Evolutionary conservation across 2,329 filamentous ascomycete species (phyloP).

Genomic region (Iodosphaeria phyllophila): DNA sequence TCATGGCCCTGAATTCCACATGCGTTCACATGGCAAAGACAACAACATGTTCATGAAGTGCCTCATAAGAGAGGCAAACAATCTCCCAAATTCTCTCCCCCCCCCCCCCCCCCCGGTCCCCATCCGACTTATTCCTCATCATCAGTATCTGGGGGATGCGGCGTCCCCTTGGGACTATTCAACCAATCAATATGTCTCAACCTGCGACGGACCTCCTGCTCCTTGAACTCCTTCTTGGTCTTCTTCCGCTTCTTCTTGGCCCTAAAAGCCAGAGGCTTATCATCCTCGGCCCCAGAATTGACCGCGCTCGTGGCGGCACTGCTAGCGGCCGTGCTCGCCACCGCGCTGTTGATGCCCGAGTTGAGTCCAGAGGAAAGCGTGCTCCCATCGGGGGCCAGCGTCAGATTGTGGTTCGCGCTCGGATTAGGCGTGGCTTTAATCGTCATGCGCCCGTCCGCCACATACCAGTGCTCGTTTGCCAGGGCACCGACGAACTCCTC

Average conservation of each 20-base stretch:
- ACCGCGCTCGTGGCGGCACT: constrained; percentile 42
- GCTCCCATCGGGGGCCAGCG: constrained; percentile 50
- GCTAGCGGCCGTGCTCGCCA: constrained; percentile 33
- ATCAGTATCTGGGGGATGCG: constrained; percentile 58
- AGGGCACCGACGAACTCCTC: constrained; percentile 95
- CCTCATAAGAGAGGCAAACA: too few species aligned
- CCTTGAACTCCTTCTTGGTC: constrained; percentile 92
- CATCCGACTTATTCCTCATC: constrained; percentile 38
- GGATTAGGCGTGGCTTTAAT: constrained; percentile 64
- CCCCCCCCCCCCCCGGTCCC: too few species aligned
- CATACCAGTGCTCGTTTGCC: constrained; percentile 91
- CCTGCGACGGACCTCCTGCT: constrained; percentile 70
- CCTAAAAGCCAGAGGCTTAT: constrained; percentile 67
- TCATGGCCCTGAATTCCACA: too few species aligned
- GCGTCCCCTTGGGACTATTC: constrained; percentile 71
- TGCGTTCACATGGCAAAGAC: too few species aligned
- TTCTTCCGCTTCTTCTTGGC: constrained; percentile 95
- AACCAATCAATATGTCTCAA: constrained; percentile 76
- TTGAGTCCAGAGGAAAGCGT: too few species aligned
- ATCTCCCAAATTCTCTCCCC: too few species aligned
- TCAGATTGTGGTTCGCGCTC: constrained; percentile 71
- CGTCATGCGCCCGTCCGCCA: constrained; percentile 71
- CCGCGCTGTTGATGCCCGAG: constrained; percentile 32
- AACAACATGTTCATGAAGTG: too few species aligned
- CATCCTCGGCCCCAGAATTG: constrained; percentile 73